These are phyloP conservation scores for Aurifilum marmelostoma DNA, from an alignment of 2,329 filamentous ascomycete species.

Conservation along the genomic window DNA sequence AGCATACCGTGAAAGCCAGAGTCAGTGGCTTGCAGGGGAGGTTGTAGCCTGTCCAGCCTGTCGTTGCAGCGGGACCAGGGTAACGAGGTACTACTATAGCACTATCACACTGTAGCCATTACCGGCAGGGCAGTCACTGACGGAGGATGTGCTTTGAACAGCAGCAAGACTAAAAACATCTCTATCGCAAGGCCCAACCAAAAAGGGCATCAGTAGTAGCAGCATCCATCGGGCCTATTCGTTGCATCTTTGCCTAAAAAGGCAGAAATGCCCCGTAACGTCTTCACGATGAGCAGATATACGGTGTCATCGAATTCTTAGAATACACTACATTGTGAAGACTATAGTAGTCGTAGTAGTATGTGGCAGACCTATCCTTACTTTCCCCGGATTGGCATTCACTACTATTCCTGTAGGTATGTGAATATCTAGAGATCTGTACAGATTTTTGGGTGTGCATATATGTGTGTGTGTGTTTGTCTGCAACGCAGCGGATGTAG, in stretches of 20 bases:
- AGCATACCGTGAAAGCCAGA: background rate
- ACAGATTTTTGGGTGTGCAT: background rate
- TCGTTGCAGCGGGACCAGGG: background rate
- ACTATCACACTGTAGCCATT: background rate
- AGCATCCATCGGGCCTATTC: background rate
- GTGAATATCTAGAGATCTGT: background rate
- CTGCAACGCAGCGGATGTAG: background rate
- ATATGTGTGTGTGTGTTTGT: too few relatives aligned
- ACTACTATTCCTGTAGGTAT: too few relatives aligned
- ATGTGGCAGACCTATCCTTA: background rate
- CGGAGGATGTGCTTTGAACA: background rate
- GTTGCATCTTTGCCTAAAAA: background rate
- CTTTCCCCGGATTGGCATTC: too few relatives aligned
- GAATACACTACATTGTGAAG: background rate
- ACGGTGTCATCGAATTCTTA: background rate
- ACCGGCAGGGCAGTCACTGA: background rate
- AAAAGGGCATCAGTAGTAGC: background rate
- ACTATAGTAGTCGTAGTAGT: background rate
- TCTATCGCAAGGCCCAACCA: background rate
- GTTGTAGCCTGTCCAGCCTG: background rate
- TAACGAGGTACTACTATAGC: background rate
- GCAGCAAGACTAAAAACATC: background rate
- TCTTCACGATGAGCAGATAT: background rate
- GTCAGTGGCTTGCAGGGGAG: conserved; percentile 2
- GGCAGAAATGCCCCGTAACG: background rate